A percentile compares a stretch with the other conserved stretches of the same genome.
Evolutionary conservation across 805 yeast genomes (phyloP).

Genomic region (Wickerhamiella kurtzmanii): DNA sequence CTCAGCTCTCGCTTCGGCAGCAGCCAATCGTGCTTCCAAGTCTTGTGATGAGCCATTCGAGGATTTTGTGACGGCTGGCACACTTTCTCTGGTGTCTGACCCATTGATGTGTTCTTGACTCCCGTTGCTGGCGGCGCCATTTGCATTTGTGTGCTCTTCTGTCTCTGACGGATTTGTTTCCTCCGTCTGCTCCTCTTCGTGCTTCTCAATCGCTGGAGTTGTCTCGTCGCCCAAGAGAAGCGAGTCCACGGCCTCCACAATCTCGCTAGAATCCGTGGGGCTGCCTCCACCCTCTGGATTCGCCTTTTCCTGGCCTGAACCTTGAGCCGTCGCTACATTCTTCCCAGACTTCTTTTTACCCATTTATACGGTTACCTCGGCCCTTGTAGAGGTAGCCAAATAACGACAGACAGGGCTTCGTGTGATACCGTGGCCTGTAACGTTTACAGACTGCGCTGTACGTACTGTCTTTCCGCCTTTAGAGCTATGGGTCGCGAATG

Average conservation of each 20-base stretch:
- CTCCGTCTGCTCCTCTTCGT: too few species aligned
- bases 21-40: neutral
- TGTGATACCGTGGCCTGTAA: neutral
- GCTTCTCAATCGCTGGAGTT: too few species aligned
- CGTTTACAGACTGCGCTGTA: too few species aligned
- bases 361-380: neutral
- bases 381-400: neutral
- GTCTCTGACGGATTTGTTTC: too few species aligned
- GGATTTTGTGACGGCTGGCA: too few species aligned
- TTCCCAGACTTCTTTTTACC: neutral
- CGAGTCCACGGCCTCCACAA: neutral
- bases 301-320: too few species aligned
- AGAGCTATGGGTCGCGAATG: too few species aligned
- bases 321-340: neutral
- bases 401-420: neutral
- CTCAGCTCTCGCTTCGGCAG: conserved; percentile 29
- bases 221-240: neutral
- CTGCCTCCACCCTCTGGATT: neutral
- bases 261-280: neutral
- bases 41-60: too few species aligned
- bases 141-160: neutral
- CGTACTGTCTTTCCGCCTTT: too few species aligned
- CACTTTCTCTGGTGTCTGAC: too few species aligned
- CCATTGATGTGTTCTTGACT: too few species aligned
- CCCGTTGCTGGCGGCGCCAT: neutral